Percentiles rank a stretch among this genome's conserved stretches.
Evolutionary conservation across 768 basidiomycete species (phyloP).

Genomic region (Mycena rebaudengoi): DNA sequence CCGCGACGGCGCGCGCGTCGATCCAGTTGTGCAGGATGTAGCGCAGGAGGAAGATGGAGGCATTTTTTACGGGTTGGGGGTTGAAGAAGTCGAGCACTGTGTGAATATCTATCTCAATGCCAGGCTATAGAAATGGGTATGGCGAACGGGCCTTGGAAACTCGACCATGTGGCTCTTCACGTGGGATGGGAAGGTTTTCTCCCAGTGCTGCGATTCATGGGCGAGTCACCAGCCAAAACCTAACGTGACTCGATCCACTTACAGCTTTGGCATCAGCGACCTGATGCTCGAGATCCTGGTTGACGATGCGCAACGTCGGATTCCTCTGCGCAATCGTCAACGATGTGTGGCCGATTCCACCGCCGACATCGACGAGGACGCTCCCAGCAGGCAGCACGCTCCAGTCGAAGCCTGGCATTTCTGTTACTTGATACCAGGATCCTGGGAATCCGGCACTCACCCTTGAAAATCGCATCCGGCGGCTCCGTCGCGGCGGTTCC

Average conservation of each 20-base stretch:
- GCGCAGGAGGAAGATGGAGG: conserved; percentile 36
- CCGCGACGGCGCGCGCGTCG: conserved; percentile 28
- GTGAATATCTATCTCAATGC: conserved; percentile 21
- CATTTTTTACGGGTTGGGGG: conserved; percentile 33
- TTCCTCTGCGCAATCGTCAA: conserved; percentile 29
- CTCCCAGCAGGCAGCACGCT: conserved; percentile 23
- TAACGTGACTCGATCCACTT: neutral
- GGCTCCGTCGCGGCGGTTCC: conserved; percentile 9
- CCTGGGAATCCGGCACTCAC: neutral
- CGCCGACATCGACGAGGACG: conserved; percentile 42
- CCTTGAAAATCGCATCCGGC: conserved; percentile 8
- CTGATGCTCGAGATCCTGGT: conserved; percentile 33
- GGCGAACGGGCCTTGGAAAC: conserved; percentile 1
- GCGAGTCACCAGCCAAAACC: neutral
- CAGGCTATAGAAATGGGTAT: conserved; percentile 1
- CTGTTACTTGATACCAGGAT: too few relatives aligned
- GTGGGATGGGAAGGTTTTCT: conserved; percentile 2
- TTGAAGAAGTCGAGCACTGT: conserved; percentile 25
- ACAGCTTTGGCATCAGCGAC: neutral
- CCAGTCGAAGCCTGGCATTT: conserved; percentile 45
- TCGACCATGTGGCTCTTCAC: conserved; percentile 9
- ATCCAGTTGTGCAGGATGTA: conserved; percentile 42
- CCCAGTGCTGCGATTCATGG: neutral
- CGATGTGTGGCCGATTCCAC: conserved; percentile 37
- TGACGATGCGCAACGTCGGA: conserved; percentile 33